Evolutionary conservation across 2,329 filamentous ascomycete genomes (phyloP).

Genomic region (Aureobasidium sp.): DNA sequence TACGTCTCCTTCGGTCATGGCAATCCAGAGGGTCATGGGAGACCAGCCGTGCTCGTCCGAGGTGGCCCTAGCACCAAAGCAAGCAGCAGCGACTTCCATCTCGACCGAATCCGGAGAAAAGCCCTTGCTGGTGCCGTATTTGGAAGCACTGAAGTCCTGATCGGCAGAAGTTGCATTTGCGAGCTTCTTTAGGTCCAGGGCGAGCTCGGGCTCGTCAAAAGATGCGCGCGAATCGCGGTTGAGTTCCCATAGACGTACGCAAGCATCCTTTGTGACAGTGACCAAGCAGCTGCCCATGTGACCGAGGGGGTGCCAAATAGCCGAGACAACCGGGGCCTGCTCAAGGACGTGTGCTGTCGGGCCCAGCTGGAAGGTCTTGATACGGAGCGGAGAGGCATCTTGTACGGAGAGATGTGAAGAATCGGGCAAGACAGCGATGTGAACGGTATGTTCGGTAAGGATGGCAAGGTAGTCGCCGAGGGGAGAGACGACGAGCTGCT

Average conservation of each 20-base stretch:
- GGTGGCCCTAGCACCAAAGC: slow-evolving; percentile 60
- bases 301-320: slow-evolving; percentile 87
- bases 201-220: slow-evolving; percentile 73
- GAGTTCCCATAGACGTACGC: slow-evolving; percentile 85
- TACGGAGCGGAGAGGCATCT: slow-evolving; percentile 61
- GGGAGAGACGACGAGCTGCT: slow-evolving; percentile 77
- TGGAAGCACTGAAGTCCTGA: slow-evolving; percentile 73
- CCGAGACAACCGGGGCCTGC: slow-evolving; percentile 69
- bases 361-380: slow-evolving; percentile 85
- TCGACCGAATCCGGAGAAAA: slow-evolving; percentile 87
- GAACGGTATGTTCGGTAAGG: slow-evolving; percentile 76
- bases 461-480: slow-evolving; percentile 75
- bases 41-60: slow-evolving; percentile 66
- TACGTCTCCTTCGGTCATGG: no score
- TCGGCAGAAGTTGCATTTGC: slow-evolving; percentile 74
- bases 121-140: slow-evolving; percentile 63
- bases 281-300: slow-evolving; percentile 74
- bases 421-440: slow-evolving; percentile 79
- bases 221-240: slow-evolving; percentile 77
- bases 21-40: slow-evolving; percentile 91
- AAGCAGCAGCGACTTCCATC: slow-evolving; percentile 87
- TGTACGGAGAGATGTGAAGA: slow-evolving; percentile 63
- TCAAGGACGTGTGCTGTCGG: slow-evolving; percentile 87
- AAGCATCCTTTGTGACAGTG: slow-evolving; percentile 79
- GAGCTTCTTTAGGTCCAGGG: slow-evolving; percentile 82